Evolutionary conservation across 2,329 filamentous ascomycete genomes (phyloP).

Genomic region (Fusarium poae): DNA sequence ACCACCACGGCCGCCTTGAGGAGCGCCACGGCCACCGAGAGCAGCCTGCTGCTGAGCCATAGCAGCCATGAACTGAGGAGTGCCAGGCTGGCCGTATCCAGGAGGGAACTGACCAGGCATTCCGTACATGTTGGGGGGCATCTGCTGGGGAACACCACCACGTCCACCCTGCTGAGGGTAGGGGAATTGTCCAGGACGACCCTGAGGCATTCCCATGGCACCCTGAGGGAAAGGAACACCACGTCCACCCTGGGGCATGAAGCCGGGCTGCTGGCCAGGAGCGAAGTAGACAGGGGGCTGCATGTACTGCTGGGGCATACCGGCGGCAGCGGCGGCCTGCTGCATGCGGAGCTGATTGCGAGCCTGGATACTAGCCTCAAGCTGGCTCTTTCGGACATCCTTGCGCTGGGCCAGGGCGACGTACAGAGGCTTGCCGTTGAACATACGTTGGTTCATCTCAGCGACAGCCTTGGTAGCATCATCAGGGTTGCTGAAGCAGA

Average conservation of each 20-base stretch:
- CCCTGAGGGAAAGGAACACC: constrained; percentile 76
- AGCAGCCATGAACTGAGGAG: constrained; percentile 83
- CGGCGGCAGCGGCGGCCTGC: constrained; percentile 91
- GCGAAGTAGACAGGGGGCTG: constrained; percentile 93
- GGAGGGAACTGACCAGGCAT: constrained; percentile 85
- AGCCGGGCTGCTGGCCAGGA: constrained; percentile 81
- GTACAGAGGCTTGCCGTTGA: constrained; percentile 95
- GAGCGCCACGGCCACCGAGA: constrained; percentile 73
- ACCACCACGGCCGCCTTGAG: constrained; percentile 76
- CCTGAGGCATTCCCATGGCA: constrained; percentile 77
- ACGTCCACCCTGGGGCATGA: constrained; percentile 73
- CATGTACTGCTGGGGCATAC: constrained; percentile 90
- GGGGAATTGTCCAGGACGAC: constrained; percentile 88
- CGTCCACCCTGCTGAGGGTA: constrained; percentile 91
- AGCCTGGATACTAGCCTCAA: constrained; percentile 98
- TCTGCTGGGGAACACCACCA: constrained; percentile 86
- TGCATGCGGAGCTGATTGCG: constrained; percentile 99
- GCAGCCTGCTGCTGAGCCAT: constrained; percentile 77
- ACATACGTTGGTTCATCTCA: constrained; percentile 99
- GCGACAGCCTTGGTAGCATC: constrained; percentile 99
- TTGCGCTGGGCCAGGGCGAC: constrained; percentile 98
- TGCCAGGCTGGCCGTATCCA: constrained; percentile 82
- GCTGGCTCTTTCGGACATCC: constrained; percentile 99
- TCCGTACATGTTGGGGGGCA: constrained; percentile 88
- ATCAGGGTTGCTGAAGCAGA: constrained; percentile 99